Evolutionary conservation across 345 rosid species (phyloP).

Genomic region (Eucalyptus leucophloia): DNA sequence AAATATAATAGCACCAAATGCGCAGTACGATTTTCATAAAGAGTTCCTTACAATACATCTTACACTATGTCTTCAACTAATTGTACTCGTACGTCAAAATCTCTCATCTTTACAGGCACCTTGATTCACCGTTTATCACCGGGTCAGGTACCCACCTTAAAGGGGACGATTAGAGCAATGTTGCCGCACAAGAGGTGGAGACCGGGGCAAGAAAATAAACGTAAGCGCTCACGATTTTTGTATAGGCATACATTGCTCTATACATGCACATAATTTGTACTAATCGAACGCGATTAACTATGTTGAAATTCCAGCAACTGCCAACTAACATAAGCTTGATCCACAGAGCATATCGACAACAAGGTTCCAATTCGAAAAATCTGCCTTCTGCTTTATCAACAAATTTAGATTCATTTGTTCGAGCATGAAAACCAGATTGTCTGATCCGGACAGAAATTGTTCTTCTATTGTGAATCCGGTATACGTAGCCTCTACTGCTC

Average conservation of each 20-base stretch:
- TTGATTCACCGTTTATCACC: neutral
- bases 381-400: neutral
- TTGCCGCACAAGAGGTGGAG: neutral
- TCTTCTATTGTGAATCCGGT: neutral
- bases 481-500: neutral
- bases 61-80: too few relatives aligned
- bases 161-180: neutral
- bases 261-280: neutral
- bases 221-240: neutral
- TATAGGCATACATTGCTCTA: neutral
- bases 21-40: neutral
- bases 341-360: neutral
- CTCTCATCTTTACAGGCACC: neutral
- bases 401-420: neutral
- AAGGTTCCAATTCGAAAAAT: neutral
- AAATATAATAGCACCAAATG: neutral
- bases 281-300: neutral
- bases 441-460: neutral
- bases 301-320: neutral
- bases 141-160: neutral
- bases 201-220: neutral
- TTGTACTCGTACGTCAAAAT: neutral
- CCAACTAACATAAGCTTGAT: neutral
- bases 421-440: neutral
- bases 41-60: neutral